Evolutionary conservation across 495 filamentous ascomycete genomes (phyloP).

Genomic region (Daldinia vernicosa): DNA sequence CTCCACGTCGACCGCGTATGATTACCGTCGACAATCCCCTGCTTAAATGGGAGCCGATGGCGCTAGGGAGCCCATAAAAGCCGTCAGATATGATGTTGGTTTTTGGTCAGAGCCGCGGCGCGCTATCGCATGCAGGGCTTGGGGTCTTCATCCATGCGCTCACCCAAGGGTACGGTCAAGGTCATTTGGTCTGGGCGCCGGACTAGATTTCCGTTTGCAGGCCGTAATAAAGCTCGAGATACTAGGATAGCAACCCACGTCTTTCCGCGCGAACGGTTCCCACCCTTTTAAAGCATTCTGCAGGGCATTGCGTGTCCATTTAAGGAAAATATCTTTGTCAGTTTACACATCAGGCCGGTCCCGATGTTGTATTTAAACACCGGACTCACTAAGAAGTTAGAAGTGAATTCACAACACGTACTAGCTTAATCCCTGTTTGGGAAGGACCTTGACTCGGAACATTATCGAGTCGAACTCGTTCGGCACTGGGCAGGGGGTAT

Average conservation of each 20-base stretch:
- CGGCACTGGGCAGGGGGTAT: slow-evolving; percentile 14
- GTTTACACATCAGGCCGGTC: slow-evolving; percentile 20
- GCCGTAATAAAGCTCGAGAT: slow-evolving; percentile 35
- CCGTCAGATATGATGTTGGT: slow-evolving; percentile 44
- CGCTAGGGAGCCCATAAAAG: slow-evolving; percentile 43
- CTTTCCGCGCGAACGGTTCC: slow-evolving; percentile 39
- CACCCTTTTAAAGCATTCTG: slow-evolving; percentile 33
- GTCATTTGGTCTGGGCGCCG: slow-evolving; percentile 41
- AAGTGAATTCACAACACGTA: slow-evolving; percentile 28
- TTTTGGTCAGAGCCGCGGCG: slow-evolving; percentile 38
- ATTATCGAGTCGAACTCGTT: slow-evolving; percentile 31
- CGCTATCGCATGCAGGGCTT: slow-evolving; percentile 43
- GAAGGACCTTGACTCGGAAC: slow-evolving; percentile 21
- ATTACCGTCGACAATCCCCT: slow-evolving; percentile 41
- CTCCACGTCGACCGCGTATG: slow-evolving; percentile 43
- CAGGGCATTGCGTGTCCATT: slow-evolving; percentile 29
- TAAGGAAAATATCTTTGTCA: slow-evolving; percentile 26
- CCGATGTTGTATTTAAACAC: slow-evolving; percentile 27
- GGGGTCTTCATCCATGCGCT: slow-evolving; percentile 33
- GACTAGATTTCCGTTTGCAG: slow-evolving; percentile 44
- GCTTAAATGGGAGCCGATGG: slow-evolving; percentile 43
- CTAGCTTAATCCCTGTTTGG: slow-evolving; percentile 25
- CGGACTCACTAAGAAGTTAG: slow-evolving; percentile 20
- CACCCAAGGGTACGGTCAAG: slow-evolving; percentile 36
- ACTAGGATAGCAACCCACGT: slow-evolving; percentile 25